Percentiles rank a stretch among this genome's conserved stretches.
These are phyloP conservation scores for Aspergillus mulundensis DNA, from an alignment of 495 filamentous ascomycete genomes.

Conservation along the genomic window DNA sequence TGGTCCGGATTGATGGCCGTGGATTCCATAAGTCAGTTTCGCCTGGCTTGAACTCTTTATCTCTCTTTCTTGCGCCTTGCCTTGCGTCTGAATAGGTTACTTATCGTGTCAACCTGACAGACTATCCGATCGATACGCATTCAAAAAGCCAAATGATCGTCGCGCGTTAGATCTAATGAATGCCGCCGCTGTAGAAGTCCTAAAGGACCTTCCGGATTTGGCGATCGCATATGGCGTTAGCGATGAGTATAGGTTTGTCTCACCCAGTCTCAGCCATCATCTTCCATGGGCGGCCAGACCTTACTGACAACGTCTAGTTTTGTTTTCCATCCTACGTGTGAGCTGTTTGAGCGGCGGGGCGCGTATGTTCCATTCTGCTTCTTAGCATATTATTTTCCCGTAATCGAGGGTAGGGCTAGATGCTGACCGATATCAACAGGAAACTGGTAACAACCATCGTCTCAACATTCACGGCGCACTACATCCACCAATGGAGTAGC, in stretches of 20 bases:
- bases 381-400: background rate
- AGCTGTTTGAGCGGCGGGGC: slow-evolving; percentile 80
- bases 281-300: too few relatives aligned
- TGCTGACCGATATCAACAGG: slow-evolving; percentile 32
- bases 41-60: too few relatives aligned
- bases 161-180: slow-evolving; percentile 93
- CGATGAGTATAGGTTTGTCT: slow-evolving; percentile 78
- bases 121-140: slow-evolving; percentile 75
- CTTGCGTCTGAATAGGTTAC: background rate
- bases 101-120: slow-evolving; percentile 32
- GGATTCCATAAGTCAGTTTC: slow-evolving; percentile 80
- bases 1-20: slow-evolving; percentile 87
- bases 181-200: slow-evolving; percentile 73
- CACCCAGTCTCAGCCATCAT: too few relatives aligned
- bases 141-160: slow-evolving; percentile 87
- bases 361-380: slow-evolving; percentile 53
- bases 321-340: slow-evolving; percentile 74
- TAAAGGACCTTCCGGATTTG: slow-evolving; percentile 81
- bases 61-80: too few relatives aligned
- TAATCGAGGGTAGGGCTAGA: background rate
- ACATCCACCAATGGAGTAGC: slow-evolving; percentile 72
- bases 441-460: slow-evolving; percentile 89
- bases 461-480: slow-evolving; percentile 90
- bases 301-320: too few relatives aligned
- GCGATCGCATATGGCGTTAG: slow-evolving; percentile 86